Base-by-base conservation (phyloP, 371 early-diverging fungal species). In the Circinella minor region DNA sequence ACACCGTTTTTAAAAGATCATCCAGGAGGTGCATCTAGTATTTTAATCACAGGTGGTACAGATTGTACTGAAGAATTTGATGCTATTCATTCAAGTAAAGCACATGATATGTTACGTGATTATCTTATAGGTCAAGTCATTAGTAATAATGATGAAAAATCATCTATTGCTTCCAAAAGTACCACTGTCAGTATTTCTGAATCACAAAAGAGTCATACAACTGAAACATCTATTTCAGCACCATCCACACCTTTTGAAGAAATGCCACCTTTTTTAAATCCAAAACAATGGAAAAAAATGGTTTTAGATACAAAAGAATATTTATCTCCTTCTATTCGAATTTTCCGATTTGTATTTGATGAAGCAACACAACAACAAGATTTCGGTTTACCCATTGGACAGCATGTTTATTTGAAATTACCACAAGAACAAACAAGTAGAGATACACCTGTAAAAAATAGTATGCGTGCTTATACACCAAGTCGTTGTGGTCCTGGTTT, bases 61-160 rank as follows among this genome's bases (percentile, higher is more conserved):
- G 95, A 96, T 71, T 90, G 89, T 54, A 92, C 94, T n/a, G 91
- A 91, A 67, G 95, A 91, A 43, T 95, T 96, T 71, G 94, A 94
- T 68, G 96, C 93, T 57, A 92, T 95, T 61, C 93, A 92, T 66
- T 94, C 95, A 69, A 85, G 86, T 38, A 92, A 92, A 55, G 93
- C 93, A 38, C 86, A 86, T n/a, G 87, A 90, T 5, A 68, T 90
- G 73, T 82, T 96, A 61, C 75, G 82, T 64, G 80, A 83, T 20
- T 88, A 88, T 68, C 76, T 81, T 46, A 71, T 94, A 55, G 96
- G 95, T 36, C 78, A 88, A 39, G 74, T 94, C 10, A 71, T 73
- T 61, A n/a, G n/a, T 20, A 36, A 14, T 20, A 36, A 37, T 15
- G 17, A 36, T 14, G 70, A 65, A 46, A 8, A 59, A 20, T 54